Percentiles rank a stretch among this genome's conserved stretches.
Conservation (phyloP, 2,329 filamentous ascomycete genomes). For the Neobulgaria alba region DNA sequence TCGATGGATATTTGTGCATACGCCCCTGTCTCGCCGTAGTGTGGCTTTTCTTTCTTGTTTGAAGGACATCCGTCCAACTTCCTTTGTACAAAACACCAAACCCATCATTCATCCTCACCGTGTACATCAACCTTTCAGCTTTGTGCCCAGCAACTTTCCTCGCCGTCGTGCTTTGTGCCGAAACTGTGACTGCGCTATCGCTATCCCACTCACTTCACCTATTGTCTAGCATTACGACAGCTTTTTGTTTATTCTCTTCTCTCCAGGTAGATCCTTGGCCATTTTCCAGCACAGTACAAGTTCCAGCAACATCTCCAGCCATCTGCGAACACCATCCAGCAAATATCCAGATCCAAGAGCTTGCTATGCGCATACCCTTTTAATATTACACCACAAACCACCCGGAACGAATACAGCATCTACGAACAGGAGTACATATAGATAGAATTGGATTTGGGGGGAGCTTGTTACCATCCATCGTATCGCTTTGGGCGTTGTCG, state of each 20-base stretch:
- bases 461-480: conserved; percentile 2
- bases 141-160: no score
- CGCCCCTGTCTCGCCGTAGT: neutral
- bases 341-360: no score
- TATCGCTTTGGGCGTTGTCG: conserved; percentile 7
- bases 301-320: neutral
- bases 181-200: neutral
- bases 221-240: neutral
- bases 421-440: no score
- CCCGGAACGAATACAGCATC: no score
- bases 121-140: no score
- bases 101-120: neutral
- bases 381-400: no score
- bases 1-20: neutral
- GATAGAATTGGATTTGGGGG: conserved; percentile 9
- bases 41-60: neutral
- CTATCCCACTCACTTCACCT: conserved; percentile 1
- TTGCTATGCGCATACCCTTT: no score
- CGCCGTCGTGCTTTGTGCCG: neutral
- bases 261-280: conserved; percentile 53
- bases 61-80: neutral
- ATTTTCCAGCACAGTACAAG: conserved; percentile 28
- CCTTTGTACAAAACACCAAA: neutral
- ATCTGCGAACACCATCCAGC: neutral
- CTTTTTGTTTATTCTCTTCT: conserved; percentile 29